Evolutionary conservation across 2,329 filamentous ascomycete species (phyloP).

Genomic region (Coniochaeta pulveracea): DNA sequence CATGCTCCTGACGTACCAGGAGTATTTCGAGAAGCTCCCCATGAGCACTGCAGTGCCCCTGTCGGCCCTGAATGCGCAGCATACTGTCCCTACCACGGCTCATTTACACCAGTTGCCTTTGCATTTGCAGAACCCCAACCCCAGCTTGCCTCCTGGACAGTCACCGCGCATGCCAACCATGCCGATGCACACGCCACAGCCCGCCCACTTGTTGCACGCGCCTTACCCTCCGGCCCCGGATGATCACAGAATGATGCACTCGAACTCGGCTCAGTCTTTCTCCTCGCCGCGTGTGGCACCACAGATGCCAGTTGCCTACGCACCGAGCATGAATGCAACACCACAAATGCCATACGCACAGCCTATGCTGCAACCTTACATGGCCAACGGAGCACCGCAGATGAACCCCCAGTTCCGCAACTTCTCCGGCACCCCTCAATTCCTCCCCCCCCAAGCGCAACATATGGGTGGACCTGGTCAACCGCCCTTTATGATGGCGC

Average conservation of each 20-base stretch:
- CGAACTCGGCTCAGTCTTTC: conserved; percentile 72
- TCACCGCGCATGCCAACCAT: conserved; percentile 69
- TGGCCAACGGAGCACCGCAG: conserved; percentile 58
- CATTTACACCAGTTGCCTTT: conserved; percentile 78
- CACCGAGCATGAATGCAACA: conserved; percentile 55
- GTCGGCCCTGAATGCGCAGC: conserved; percentile 55
- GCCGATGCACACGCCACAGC: conserved; percentile 64
- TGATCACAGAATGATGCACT: conserved; percentile 81
- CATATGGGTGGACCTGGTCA: conserved; percentile 77
- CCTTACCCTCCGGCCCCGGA: conserved; percentile 60
- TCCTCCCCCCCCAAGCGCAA: conserved; percentile 57
- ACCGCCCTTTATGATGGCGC: conserved; percentile 61
- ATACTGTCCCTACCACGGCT: conserved; percentile 60
- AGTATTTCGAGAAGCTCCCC: conserved; percentile 65
- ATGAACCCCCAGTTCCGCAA: conserved; percentile 56
- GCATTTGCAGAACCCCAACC: conserved; percentile 66
- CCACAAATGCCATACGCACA: conserved; percentile 62
- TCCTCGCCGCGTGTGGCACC: conserved; percentile 66
- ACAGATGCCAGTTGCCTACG: conserved; percentile 59
- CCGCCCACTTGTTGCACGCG: conserved; percentile 52
- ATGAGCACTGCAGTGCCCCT: conserved; percentile 54
- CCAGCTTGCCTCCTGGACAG: conserved; percentile 55
- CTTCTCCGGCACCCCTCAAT: conserved; percentile 62
- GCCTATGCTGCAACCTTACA: conserved; percentile 59
- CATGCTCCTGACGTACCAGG: conserved; percentile 57